Evolutionary conservation across 1,284 basidiomycete genomes (phyloP), one percentile per base, ranked within the genome.

Genomic region (Naganishia sp.): DNA sequence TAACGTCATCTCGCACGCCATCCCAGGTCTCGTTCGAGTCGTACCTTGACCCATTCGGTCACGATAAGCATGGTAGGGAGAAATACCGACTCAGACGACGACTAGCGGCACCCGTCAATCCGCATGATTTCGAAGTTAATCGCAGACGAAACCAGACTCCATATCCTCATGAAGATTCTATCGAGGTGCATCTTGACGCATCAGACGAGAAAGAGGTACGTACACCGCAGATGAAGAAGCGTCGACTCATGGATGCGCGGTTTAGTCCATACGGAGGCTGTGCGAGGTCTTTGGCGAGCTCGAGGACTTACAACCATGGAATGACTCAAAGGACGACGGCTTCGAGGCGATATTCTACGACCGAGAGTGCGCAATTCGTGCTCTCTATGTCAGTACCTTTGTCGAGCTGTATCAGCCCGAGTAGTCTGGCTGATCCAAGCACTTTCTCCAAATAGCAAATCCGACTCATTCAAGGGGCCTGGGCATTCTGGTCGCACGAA

Each of bases 211-310:
- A 67, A 33, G 65, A 61, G 28, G 59, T 42, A 44, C 43, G 43
- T 13, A 50, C 45, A 16, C 5, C 23, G 10, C 23, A 18, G 2
- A 1, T 13, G 2, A 23, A 11, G 18, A 16, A 48, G 5, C 43
- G 10, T 25, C n/a, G 9, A 11, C 23, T 31, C 21, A 25, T 33
- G 25, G 4, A 55, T 16, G 1, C 23, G 10, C 6, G n/a, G 16
- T 28, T 52, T 36, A 64, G 50, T 57, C 55, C 9, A 52, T 68
- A 13, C 55, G 56, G 1, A 25, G 33, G 18, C 52, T 64, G 15
- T 65, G 67, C 36, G 52, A 63, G 33, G 57, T 64, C 15, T 68
- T 68, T 23, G 67, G 67, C 2, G 64, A 59, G 6, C 44, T 68
- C 15, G 67, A 68, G n/a, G 18, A 53, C 23, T 36, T 68, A 4